phyloP scores from a whole-genome alignment of 2,329 filamentous ascomycete genomes.

The Penicillium capsulatum region DNA sequence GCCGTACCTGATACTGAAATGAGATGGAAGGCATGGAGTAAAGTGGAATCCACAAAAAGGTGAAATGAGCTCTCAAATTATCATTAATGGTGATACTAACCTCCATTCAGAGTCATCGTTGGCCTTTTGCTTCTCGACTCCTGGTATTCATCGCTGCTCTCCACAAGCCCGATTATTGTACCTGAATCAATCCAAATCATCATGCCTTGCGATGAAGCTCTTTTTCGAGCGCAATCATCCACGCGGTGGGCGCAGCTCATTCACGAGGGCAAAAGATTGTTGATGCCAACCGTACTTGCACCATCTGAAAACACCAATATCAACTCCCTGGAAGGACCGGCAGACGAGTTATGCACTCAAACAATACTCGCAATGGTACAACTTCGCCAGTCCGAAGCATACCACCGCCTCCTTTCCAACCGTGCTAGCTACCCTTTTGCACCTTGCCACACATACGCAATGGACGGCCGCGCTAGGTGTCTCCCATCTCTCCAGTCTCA shows the following conservation, averaged over 20 bases:
- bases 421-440: constrained; percentile 39
- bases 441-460: constrained; percentile 46
- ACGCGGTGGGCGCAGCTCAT: constrained; percentile 38
- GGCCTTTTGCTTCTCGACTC: constrained; percentile 46
- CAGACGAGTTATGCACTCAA: constrained; percentile 37
- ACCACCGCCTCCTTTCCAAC: constrained; percentile 41
- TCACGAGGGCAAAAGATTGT: constrained; percentile 31
- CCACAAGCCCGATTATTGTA: constrained; percentile 45
- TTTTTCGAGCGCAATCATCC: constrained; percentile 42
- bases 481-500: constrained; percentile 34
- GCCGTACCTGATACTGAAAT: constrained; percentile 43
- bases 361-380: constrained; percentile 40
- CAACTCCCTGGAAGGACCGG: constrained; percentile 30
- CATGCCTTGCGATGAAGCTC: constrained; percentile 43
- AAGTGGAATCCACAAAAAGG: constrained; percentile 51
- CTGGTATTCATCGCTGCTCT: constrained; percentile 48
- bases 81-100: background rate
- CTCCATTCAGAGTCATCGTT: constrained; percentile 39
- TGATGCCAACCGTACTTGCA: constrained; percentile 33
- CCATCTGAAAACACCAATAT: constrained; percentile 36
- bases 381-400: constrained; percentile 42
- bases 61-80: too few species aligned
- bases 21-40: constrained; percentile 52
- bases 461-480: constrained; percentile 46
- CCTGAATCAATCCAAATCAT: constrained; percentile 47